phyloP scores from a whole-genome alignment of 2,329 filamentous ascomycete species.

The Colletotrichum sansevieriae region DNA sequence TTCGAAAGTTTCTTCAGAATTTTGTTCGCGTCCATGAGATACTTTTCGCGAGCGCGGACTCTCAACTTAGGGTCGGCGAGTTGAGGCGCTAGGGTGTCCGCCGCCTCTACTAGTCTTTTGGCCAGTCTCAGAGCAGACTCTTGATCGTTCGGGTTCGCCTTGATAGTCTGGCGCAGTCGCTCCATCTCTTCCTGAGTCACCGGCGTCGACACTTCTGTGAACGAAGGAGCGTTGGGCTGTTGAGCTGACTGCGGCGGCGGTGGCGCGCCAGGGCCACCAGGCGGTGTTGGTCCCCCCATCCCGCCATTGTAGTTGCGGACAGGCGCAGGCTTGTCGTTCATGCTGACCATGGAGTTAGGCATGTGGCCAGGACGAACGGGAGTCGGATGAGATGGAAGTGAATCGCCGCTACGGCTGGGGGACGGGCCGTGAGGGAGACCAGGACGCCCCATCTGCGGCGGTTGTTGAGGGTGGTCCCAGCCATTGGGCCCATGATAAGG shows the following conservation, averaged over 20 bases:
- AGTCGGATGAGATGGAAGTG: conserved; percentile 70
- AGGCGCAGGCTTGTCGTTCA: conserved; percentile 70
- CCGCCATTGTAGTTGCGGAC: conserved; percentile 67
- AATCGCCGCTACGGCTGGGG: conserved; percentile 57
- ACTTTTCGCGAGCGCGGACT: conserved; percentile 83
- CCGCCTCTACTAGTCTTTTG: conserved; percentile 88
- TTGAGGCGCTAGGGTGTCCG: conserved; percentile 76
- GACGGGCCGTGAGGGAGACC: conserved; percentile 47
- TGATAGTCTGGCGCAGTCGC: conserved; percentile 76
- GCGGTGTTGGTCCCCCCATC: conserved; percentile 59
- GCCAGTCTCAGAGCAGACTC: conserved; percentile 79
- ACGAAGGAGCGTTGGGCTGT: conserved; percentile 44
- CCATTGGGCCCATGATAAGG: conserved; percentile 38
- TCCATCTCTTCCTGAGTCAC: conserved; percentile 87
- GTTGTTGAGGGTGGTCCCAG: conserved; percentile 35
- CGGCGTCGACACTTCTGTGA: conserved; percentile 54
- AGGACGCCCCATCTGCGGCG: conserved; percentile 36
- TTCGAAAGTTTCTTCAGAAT: conserved; percentile 88
- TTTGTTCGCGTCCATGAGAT: conserved; percentile 88
- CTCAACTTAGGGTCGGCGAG: conserved; percentile 78
- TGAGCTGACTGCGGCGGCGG: conserved; percentile 47
- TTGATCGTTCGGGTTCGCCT: conserved; percentile 79
- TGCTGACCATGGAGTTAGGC: conserved; percentile 67
- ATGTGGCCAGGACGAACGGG: conserved; percentile 74
- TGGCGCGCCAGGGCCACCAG: conserved; percentile 49